Conservation (phyloP, 2,329 filamentous ascomycete species). For the Sporothrix brasiliensis region DNA sequence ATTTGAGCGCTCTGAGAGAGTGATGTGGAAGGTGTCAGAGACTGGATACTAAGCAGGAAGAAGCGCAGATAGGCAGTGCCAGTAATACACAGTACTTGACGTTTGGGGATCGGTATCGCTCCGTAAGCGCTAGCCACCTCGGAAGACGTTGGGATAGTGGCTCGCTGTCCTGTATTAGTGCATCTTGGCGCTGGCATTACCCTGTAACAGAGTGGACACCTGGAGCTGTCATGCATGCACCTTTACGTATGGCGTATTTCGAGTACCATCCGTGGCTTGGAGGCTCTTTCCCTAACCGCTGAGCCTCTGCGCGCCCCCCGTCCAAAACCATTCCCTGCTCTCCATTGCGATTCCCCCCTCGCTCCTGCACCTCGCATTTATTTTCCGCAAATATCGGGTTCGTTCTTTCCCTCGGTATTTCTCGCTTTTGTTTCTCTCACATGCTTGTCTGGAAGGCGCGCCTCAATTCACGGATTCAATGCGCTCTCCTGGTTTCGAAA, state of each 20-base stretch:
- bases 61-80: background rate
- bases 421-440: background rate
- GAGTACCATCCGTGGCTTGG: background rate
- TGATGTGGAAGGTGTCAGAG: background rate
- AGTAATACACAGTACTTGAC: no score
- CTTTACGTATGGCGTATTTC: conserved; percentile 19
- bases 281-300: background rate
- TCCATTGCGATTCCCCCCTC: background rate
- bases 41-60: background rate
- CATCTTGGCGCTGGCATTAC: conserved; percentile 10
- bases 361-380: conserved; percentile 6
- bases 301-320: background rate
- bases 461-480: no score
- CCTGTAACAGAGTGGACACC: background rate
- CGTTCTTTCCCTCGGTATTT: background rate
- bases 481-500: background rate
- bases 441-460: background rate
- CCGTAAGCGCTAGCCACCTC: conserved; percentile 1
- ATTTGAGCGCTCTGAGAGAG: background rate
- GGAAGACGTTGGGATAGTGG: conserved; percentile 3
- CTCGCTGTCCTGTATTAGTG: conserved; percentile 10
- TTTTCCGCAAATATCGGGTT: background rate
- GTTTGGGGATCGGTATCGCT: background rate
- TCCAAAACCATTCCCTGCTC: background rate
- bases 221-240: conserved; percentile 11